Percentiles rank a stretch among this genome's conserved stretches.
Conservation (phyloP, 2,329 filamentous ascomycete species). For the Nemania abortiva region DNA sequence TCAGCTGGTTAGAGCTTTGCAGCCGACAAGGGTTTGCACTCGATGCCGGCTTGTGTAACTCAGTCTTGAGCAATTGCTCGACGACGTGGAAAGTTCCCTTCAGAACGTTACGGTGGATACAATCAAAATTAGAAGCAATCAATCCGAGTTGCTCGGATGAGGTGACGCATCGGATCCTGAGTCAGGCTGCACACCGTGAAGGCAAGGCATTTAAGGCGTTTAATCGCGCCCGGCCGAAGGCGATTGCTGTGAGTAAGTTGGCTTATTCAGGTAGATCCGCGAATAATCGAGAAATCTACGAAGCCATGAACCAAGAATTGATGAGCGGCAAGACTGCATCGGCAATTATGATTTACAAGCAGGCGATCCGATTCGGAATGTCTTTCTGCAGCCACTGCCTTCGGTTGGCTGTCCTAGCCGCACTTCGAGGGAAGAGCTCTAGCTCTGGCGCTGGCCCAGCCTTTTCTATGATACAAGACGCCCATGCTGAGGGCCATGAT, state of each 20-base stretch:
- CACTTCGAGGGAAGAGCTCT: constrained; percentile 51
- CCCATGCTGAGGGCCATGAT: constrained; percentile 57
- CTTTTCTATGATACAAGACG: constrained; percentile 55
- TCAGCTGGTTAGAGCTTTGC: constrained; percentile 58
- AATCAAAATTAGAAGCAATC: constrained; percentile 51
- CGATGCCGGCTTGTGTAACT: constrained; percentile 55
- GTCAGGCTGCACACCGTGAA: constrained; percentile 45
- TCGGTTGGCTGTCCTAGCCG: constrained; percentile 61
- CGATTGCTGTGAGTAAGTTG: constrained; percentile 41
- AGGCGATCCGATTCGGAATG: constrained; percentile 52
- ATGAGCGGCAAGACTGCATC: constrained; percentile 49
- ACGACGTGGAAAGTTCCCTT: constrained; percentile 56
- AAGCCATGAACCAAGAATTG: constrained; percentile 58
- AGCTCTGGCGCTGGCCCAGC: constrained; percentile 51
- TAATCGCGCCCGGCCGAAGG: constrained; percentile 8
- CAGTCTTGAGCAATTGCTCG: constrained; percentile 55
- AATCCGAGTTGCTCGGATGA: constrained; percentile 52
- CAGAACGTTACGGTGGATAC: constrained; percentile 52
- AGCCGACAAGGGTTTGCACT: constrained; percentile 52
- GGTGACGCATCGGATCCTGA: constrained; percentile 57
- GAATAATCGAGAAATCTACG: constrained; percentile 51
- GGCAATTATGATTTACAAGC: constrained; percentile 56
- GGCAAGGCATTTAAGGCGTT: neutral
- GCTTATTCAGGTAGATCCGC: constrained; percentile 46
- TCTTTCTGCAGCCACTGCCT: constrained; percentile 57